Percentiles rank a stretch among this genome's conserved stretches.
These are phyloP conservation scores for Myxozyma neglecta DNA, from an alignment of 805 yeast species.

Conservation along the genomic window DNA sequence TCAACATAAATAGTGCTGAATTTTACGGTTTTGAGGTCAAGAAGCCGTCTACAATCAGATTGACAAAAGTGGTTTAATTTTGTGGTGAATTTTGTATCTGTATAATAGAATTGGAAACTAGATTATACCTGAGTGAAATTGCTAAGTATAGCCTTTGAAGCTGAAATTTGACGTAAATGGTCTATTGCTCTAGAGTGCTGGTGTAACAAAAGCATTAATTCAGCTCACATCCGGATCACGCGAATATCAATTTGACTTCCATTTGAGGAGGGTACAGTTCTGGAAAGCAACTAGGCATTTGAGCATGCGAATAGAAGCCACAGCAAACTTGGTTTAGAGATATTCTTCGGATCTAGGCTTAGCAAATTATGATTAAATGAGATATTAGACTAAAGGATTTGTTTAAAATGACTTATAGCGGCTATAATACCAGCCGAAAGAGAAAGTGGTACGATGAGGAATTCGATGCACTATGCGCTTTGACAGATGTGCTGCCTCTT, in stretches of 20 bases:
- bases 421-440: not conserved
- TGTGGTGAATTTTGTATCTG: not conserved
- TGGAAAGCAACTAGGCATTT: not conserved
- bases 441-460: not conserved
- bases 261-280: not conserved
- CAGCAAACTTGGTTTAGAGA: no score
- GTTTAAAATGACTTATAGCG: no score
- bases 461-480: not conserved
- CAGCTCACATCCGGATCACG: not conserved
- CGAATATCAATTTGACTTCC: constrained; percentile 5
- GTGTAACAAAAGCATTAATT: not conserved
- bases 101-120: not conserved
- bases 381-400: no score
- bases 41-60: no score
- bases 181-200: no score
- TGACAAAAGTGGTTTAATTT: no score
- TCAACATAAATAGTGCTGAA: not conserved
- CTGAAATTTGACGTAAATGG: no score
- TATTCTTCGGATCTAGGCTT: no score
- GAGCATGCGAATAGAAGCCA: not conserved
- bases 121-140: no score
- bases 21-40: no score
- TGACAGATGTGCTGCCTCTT: not conserved
- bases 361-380: no score
- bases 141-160: no score